These are phyloP conservation scores for Apiospora malaysiana DNA, from an alignment of 2,329 filamentous ascomycete genomes.

Conservation along the genomic window DNA sequence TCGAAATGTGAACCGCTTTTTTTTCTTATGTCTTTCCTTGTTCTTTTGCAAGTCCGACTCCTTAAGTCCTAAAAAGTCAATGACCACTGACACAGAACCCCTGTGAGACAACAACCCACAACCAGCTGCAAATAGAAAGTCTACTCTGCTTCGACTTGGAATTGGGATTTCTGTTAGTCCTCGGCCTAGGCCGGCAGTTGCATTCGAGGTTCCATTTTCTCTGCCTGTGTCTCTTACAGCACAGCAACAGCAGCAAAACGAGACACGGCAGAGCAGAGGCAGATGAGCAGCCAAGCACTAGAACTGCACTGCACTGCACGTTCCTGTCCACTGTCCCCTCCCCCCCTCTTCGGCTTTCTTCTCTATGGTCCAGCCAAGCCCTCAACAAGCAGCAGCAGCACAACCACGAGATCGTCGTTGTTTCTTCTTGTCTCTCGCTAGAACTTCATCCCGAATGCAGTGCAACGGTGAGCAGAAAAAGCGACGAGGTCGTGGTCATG, in stretches of 20 bases:
- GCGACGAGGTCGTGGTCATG: neutral
- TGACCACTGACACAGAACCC: neutral
- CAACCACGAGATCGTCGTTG: neutral
- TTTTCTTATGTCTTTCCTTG: neutral
- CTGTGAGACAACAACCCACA: neutral
- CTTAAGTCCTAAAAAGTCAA: neutral
- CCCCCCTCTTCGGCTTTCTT: neutral
- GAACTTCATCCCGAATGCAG: neutral
- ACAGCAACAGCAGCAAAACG: neutral
- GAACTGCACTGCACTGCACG: neutral
- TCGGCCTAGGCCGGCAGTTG: slow-evolving; percentile 3
- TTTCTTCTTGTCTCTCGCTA: neutral
- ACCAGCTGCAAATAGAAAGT: neutral
- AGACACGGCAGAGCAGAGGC: neutral
- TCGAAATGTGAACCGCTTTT: neutral
- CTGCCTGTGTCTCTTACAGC: no score
- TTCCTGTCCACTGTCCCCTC: neutral
- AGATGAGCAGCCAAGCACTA: neutral
- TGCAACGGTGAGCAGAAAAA: slow-evolving; percentile 14
- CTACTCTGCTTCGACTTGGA: neutral
- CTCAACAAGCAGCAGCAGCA: neutral
- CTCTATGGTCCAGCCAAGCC: neutral
- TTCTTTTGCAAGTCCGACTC: no score
- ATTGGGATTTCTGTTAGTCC: neutral
- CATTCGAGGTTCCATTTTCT: neutral